phyloP scores from a whole-genome alignment of 2,329 filamentous ascomycete species.

The Talaromyces sp. region DNA sequence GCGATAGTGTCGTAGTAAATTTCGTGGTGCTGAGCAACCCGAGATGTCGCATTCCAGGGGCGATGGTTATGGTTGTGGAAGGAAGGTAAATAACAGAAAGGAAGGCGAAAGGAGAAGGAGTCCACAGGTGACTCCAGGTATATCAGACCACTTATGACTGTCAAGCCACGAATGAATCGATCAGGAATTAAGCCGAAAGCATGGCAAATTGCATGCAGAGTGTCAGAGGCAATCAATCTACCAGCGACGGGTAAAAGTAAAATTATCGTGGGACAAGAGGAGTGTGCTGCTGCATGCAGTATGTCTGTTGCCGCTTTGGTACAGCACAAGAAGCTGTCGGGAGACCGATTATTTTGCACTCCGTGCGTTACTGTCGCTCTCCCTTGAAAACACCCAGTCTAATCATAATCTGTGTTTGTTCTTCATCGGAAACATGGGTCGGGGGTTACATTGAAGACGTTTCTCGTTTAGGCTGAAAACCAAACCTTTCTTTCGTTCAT shows the following conservation, averaged over 20 bases:
- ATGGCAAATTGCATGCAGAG: not conserved
- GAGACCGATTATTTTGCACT: not conserved
- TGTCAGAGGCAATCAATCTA: not conserved
- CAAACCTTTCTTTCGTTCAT: not conserved
- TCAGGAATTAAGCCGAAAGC: not conserved
- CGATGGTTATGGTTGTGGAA: not conserved
- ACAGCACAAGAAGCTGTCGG: not conserved
- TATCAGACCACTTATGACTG: not conserved
- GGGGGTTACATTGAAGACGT: not conserved
- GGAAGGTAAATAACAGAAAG: not conserved
- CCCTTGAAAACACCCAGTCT: not conserved
- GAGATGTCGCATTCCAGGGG: conserved; percentile 4
- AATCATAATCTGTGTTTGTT: not conserved
- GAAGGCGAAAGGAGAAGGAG: not conserved
- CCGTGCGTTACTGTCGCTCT: not conserved
- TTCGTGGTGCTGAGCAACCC: not conserved
- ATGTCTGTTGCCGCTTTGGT: not conserved
- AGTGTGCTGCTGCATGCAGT: not conserved
- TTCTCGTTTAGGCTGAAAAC: not conserved
- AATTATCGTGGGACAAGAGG: not conserved
- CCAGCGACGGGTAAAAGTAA: not conserved
- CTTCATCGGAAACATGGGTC: not conserved
- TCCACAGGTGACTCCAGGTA: not conserved
- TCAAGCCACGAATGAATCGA: not conserved
- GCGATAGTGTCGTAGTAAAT: not conserved